phyloP scores from a whole-genome alignment of 2,329 filamentous ascomycete species.

The Cladophialophora yegresii region DNA sequence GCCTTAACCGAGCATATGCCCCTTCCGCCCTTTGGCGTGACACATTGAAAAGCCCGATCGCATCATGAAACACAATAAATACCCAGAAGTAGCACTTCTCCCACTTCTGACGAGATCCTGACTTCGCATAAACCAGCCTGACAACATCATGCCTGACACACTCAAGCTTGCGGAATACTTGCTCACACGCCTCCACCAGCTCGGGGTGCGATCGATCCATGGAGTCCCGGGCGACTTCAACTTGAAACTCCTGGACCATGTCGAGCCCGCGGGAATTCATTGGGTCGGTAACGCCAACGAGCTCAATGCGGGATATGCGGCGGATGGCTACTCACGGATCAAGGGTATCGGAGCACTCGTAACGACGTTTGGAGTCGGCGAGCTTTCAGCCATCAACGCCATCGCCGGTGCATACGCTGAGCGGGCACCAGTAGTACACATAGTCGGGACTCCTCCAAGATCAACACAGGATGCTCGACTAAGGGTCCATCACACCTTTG shows the following conservation, averaged over 20 bases:
- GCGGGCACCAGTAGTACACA: constrained; percentile 61
- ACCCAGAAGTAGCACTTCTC: not conserved
- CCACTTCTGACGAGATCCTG: not conserved
- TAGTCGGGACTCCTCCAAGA: constrained; percentile 58
- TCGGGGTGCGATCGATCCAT: constrained; percentile 53
- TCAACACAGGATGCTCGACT: constrained; percentile 51
- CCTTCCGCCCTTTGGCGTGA: not conserved
- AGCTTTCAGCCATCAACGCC: constrained; percentile 45
- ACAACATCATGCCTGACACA: constrained; percentile 37
- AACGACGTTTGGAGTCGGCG: constrained; percentile 63
- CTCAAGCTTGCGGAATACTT: constrained; percentile 52
- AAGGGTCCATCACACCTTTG: constrained; percentile 41
- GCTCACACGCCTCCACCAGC: constrained; percentile 51
- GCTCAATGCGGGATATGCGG: constrained; percentile 68
- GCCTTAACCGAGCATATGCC: not conserved
- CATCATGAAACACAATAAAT: not conserved
- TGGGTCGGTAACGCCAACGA: constrained; percentile 66
- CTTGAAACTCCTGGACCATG: constrained; percentile 56
- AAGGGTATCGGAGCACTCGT: constrained; percentile 42
- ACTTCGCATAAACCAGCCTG: not conserved
- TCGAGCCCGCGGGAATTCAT: constrained; percentile 54
- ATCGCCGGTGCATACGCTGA: constrained; percentile 56
- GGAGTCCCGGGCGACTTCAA: constrained; percentile 53
- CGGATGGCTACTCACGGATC: constrained; percentile 73
- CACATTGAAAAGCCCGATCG: not conserved